Evolutionary conservation across 202 grass and related monocot species (phyloP), one percentile per base, ranked within the genome.

Genomic region (Hordeum pubiflorum): DNA sequence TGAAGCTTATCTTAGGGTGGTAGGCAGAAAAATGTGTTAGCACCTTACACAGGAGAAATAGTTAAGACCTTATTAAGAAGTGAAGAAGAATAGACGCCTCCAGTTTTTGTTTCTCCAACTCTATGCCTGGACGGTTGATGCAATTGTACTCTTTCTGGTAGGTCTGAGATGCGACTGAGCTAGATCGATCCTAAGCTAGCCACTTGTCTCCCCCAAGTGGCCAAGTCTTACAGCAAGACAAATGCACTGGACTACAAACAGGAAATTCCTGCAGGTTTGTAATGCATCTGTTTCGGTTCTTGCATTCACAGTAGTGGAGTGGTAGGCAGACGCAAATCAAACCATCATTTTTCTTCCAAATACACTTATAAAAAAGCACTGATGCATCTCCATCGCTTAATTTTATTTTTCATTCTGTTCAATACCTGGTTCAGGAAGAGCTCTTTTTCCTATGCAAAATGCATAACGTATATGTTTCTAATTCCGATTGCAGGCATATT

Each of bases 141-240:
- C 67, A 46, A 18, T 2, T 81, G 26, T 76, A 24, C 82, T 80
- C 56, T 34, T 84, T 27, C 36, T 91, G 29, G 64, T 81, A 98
- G 95, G 90, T 98, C 72, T 98, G 95, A 90, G 95, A 98, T 91
- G 95, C 91, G 40, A 98, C 92, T 36, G 88, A 92, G 18, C 17
- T 75, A 55, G 91, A 97, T 89, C 94, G 39, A 46, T 46, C 43
- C 43, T 46, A 2, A 46, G 92, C 12, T 93, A 93, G 71, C 87
- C 91, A 74, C 88, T 98, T 57, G 86, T 92, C 17, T 85, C 57
- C 86, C 88, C 94, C 43, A 97, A n/a, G n/a, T n/a, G n/a, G n/a
- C n/a, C n/a, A n/a, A 91, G 81, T 92, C 84, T 41, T 91, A 91
- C 81, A 83, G 90, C 50, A 94, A 97, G 34, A 92, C 92, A 92